Conservation (phyloP, 2,329 filamentous ascomycete species). For the Coniochaeta pulveracea region DNA sequence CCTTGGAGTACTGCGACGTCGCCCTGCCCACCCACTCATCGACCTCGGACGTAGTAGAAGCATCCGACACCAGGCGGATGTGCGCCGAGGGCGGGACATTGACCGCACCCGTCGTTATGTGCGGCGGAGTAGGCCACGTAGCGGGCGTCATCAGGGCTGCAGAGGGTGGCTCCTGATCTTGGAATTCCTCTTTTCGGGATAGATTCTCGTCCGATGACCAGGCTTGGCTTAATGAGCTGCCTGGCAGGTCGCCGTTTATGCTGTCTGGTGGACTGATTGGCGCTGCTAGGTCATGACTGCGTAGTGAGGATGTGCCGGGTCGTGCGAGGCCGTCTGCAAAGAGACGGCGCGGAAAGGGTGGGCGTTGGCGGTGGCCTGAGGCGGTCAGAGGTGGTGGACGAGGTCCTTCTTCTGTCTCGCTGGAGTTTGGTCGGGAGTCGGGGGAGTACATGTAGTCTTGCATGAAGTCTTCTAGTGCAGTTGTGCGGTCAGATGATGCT, state of each 20-base stretch:
- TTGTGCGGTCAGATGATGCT: neutral
- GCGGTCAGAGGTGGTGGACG: neutral
- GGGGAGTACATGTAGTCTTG: neutral
- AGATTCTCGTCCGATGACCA: no score
- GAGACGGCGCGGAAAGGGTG: neutral
- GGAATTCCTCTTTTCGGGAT: neutral
- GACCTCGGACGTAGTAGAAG: no score
- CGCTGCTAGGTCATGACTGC: neutral
- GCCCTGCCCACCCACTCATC: slow-evolving; percentile 1
- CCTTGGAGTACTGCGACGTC: slow-evolving; percentile 1
- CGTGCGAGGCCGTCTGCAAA: neutral
- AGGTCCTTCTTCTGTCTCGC: no score
- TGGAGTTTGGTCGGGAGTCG: neutral
- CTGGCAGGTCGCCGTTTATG: no score
- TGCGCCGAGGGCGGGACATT: neutral
- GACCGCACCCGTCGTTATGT: neutral
- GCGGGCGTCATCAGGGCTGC: neutral
- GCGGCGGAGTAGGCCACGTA: no score
- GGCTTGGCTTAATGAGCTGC: no score
- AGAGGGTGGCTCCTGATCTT: neutral
- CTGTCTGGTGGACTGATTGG: neutral
- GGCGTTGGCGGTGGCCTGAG: neutral
- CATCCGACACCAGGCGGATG: neutral
- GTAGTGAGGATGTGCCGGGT: neutral
- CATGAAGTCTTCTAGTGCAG: slow-evolving; percentile 3